Evolutionary conservation across 2,329 filamentous ascomycete genomes (phyloP).

Genomic region (Microdochium bolleyi): DNA sequence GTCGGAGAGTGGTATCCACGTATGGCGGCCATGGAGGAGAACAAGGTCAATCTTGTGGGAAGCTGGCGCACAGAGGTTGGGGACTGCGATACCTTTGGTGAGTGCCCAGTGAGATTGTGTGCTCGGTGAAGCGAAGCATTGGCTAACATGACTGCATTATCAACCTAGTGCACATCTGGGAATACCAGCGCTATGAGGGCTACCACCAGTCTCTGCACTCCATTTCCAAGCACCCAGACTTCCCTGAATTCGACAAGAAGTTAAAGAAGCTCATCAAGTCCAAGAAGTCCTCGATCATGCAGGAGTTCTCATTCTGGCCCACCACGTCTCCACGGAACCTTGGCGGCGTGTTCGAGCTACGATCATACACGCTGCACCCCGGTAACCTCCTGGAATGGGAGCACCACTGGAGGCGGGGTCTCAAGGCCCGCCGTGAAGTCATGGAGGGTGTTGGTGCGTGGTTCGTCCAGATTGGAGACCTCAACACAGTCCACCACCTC

Average conservation of each 20-base stretch:
- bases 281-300: slow-evolving; percentile 91
- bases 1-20: slow-evolving; percentile 88
- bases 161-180: slow-evolving; percentile 88
- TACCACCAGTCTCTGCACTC: slow-evolving; percentile 87
- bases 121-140: not conserved
- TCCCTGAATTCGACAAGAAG: slow-evolving; percentile 73
- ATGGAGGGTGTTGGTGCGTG: slow-evolving; percentile 98
- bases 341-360: slow-evolving; percentile 89
- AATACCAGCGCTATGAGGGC: slow-evolving; percentile 94
- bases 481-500: slow-evolving; percentile 95
- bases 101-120: slow-evolving; percentile 15
- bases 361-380: slow-evolving; percentile 92
- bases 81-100: slow-evolving; percentile 94
- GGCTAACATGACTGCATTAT: not conserved
- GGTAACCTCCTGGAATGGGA: slow-evolving; percentile 98
- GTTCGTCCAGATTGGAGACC: slow-evolving; percentile 96
- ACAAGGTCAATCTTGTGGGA: slow-evolving; percentile 92
- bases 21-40: slow-evolving; percentile 76
- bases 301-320: slow-evolving; percentile 99
- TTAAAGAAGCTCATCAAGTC: slow-evolving; percentile 77
- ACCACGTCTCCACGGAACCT: slow-evolving; percentile 84
- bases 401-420: slow-evolving; percentile 89
- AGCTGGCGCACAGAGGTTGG: slow-evolving; percentile 98
- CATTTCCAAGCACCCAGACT: slow-evolving; percentile 78
- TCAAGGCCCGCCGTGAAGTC: slow-evolving; percentile 85